Evolutionary conservation across 306 rosid species (phyloP).

Genomic region (Lagenaria siceraria): DNA sequence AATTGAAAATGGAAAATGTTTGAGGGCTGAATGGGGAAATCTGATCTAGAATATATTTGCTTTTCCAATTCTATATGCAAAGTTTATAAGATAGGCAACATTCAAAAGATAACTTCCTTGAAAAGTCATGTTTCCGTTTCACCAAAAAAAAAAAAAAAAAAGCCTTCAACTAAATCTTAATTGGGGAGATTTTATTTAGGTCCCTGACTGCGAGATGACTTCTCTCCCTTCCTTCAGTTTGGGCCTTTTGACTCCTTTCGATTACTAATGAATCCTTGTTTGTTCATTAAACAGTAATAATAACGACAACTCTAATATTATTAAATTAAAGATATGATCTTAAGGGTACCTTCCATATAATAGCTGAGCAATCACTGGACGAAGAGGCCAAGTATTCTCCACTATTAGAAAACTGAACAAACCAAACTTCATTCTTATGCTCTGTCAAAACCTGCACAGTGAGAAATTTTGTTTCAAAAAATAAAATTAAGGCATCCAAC

Average conservation of each 20-base stretch:
- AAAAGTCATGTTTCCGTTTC: no score
- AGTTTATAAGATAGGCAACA: neutral
- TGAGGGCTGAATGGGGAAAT: neutral
- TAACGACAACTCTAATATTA: neutral
- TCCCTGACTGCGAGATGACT: neutral
- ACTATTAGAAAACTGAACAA: constrained; percentile 78
- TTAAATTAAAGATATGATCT: constrained; percentile 1
- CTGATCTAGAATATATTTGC: neutral
- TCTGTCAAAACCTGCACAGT: constrained; percentile 69
- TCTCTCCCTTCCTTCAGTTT: neutral
- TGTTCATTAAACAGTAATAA: neutral
- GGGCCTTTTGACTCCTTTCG: neutral
- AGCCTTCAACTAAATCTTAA: neutral
- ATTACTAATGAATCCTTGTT: neutral
- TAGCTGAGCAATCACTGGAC: constrained; percentile 75
- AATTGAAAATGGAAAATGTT: neutral
- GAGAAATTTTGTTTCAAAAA: neutral
- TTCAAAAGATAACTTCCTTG: neutral
- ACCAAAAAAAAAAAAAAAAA: no score
- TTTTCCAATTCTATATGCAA: neutral
- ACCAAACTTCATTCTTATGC: constrained; percentile 89
- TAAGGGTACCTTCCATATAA: constrained; percentile 76
- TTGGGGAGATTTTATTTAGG: neutral
- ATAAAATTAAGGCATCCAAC: neutral
- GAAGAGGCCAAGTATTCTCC: constrained; percentile 85